These are phyloP conservation scores for Nothopassalora personata DNA, from an alignment of 2,329 filamentous ascomycete genomes.

Conservation along the genomic window DNA sequence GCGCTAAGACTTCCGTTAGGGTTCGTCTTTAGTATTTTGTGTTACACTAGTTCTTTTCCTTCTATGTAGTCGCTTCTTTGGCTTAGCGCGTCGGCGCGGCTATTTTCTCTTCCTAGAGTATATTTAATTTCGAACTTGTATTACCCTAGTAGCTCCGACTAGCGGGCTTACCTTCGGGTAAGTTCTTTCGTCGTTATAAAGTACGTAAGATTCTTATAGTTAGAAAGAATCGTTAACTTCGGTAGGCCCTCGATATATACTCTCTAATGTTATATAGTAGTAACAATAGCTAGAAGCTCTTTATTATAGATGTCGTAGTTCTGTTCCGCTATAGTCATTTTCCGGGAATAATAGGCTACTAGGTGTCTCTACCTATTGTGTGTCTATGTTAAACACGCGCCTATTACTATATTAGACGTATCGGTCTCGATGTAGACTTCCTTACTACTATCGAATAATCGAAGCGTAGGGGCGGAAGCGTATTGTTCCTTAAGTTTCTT, in stretches of 20 bases:
- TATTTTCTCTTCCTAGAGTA: background rate
- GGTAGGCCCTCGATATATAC: too few species aligned
- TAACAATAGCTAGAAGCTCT: too few species aligned
- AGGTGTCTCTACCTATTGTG: too few species aligned
- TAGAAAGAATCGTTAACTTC: background rate
- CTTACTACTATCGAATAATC: background rate
- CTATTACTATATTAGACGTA: too few species aligned
- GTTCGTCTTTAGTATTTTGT: background rate
- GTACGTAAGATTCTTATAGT: background rate
- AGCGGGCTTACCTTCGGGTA: background rate
- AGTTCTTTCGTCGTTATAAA: background rate
- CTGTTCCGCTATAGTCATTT: too few species aligned
- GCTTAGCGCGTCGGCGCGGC: background rate
- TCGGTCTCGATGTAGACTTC: too few species aligned
- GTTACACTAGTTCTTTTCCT: background rate
- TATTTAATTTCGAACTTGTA: constrained; percentile 1
- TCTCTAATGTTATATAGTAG: too few species aligned
- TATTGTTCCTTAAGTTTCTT: background rate
- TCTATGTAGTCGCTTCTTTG: too few species aligned
- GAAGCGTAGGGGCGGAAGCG: background rate
- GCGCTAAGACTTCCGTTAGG: too few species aligned
- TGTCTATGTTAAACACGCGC: too few species aligned
- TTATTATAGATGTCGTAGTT: too few species aligned
- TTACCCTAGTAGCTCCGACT: background rate
- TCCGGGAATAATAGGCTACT: too few species aligned